Base-by-base conservation (phyloP, 257 asterid genomes). In the Anisodus acutangulus region DNA sequence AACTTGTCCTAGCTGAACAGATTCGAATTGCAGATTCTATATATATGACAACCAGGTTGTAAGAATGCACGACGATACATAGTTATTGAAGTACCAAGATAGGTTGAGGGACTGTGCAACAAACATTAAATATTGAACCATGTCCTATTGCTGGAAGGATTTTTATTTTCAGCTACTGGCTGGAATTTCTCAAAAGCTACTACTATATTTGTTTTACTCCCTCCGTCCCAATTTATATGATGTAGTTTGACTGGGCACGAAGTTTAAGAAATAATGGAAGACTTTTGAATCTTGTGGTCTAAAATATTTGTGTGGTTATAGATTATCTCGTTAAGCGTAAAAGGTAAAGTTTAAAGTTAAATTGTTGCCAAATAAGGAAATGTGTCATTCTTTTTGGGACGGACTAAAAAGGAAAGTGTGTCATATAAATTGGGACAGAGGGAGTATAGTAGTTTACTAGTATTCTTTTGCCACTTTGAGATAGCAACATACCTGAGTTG, bases 101-200 rank as follows among this genome's bases (percentile, higher is more conserved):
- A 22, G 81, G 22, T 22, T 49, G 45, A 22, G 82, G 82, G 64
- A 31, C 49, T 78, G 15, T 13, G 9, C 66, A 78, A 15, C 31
- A 78, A 31, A 13, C 26, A 15, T 13, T 78, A 53, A 13, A 53
- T 53, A 15, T 35, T 78, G 26, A 16, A 53, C 17, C 66, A 49
- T 22, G 41, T 49, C 62, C 39, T 12, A 47, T 31, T 51, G 81
- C 19, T 74, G 80, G 19, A 47, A 47, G 17, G 80, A 19, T 47
- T 45, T 47, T 72, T 43, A 37, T 49, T 49, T 74, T 47, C 43
- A 74, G 41, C 41, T 47, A 72, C 60, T 47, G 41, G 60, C 37
- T 72, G 39, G 41, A 72, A 72, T 22, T 72, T 74, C 60, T 74
- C 60, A 72, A 26, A 74, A 74, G 19, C 47, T 74, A 74, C 11